Conservation (phyloP, 2,329 filamentous ascomycete species). For the Xylariomycetidae sp. region DNA sequence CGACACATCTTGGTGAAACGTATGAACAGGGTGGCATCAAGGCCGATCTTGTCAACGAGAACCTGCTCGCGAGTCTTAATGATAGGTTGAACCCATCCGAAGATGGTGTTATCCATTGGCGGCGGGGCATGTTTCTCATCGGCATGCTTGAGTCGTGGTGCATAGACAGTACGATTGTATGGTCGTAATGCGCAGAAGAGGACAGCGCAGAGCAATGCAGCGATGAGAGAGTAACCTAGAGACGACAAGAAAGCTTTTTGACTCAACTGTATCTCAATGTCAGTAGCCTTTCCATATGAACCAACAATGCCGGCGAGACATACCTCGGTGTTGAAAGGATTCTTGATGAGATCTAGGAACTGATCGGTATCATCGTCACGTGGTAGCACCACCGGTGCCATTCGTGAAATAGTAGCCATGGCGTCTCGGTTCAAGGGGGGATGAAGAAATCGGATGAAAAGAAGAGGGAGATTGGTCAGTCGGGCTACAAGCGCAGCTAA, state of each 20-base stretch:
- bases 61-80: constrained; percentile 72
- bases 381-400: not conserved
- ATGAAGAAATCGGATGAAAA: not conserved
- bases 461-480: not conserved
- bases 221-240: constrained; percentile 69
- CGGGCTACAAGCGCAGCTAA: no score
- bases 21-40: constrained; percentile 85
- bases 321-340: constrained; percentile 45
- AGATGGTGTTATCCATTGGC: constrained; percentile 72
- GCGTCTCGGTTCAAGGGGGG: not conserved
- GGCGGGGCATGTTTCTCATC: constrained; percentile 61
- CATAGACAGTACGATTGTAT: constrained; percentile 73
- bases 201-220: constrained; percentile 68
- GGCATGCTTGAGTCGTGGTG: constrained; percentile 83
- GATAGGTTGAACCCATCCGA: constrained; percentile 81
- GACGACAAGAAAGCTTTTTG: constrained; percentile 67
- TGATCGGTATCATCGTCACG: constrained; percentile 25
- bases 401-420: no score
- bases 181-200: constrained; percentile 83
- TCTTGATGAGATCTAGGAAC: constrained; percentile 41
- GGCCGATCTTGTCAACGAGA: constrained; percentile 71
- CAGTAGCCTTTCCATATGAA: constrained; percentile 1
- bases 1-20: constrained; percentile 84
- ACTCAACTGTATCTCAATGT: constrained; percentile 28
- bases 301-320: constrained; percentile 10